Percentiles rank a stretch among this genome's conserved stretches.
phyloP scores from a whole-genome alignment of 2,329 filamentous ascomycete species.

The Teratosphaeria zuluensis region DNA sequence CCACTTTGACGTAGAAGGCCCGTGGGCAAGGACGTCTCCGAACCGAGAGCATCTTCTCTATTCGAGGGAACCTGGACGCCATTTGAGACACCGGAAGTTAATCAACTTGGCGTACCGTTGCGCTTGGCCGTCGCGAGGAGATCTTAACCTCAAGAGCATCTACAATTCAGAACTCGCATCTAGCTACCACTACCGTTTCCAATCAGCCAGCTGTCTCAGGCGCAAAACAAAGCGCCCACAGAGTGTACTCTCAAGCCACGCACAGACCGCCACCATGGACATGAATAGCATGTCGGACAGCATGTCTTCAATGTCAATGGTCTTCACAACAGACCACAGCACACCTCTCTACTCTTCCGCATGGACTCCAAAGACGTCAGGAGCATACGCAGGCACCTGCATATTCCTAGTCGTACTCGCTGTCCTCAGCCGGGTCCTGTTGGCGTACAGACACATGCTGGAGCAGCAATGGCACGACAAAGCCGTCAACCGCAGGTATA shows the following conservation, averaged over 20 bases:
- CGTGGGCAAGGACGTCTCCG: too few species aligned
- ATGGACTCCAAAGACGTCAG: slow-evolving; percentile 65
- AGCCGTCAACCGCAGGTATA: slow-evolving; percentile 66
- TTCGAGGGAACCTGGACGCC: neutral
- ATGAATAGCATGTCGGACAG: slow-evolving; percentile 1
- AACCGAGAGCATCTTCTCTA: neutral
- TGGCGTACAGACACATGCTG: slow-evolving; percentile 56
- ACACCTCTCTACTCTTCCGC: slow-evolving; percentile 56
- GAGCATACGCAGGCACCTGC: slow-evolving; percentile 77
- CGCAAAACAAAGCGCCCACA: neutral
- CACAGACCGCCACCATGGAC: neutral
- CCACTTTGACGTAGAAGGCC: neutral
- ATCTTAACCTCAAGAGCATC: neutral
- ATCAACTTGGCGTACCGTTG: neutral
- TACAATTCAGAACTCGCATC: neutral
- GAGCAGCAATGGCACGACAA: slow-evolving; percentile 60
- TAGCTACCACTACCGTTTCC: neutral
- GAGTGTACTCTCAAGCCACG: neutral
- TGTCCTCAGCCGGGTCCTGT: slow-evolving; percentile 56
- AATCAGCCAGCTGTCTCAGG: neutral
- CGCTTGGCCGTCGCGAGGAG: neutral
- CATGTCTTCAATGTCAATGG: slow-evolving; percentile 41
- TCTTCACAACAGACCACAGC: slow-evolving; percentile 54
- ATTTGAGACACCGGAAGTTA: neutral
- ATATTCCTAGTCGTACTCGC: slow-evolving; percentile 79